Evolutionary conservation across 768 basidiomycete genomes (phyloP).

Genomic region (Crepidotus variabilis): DNA sequence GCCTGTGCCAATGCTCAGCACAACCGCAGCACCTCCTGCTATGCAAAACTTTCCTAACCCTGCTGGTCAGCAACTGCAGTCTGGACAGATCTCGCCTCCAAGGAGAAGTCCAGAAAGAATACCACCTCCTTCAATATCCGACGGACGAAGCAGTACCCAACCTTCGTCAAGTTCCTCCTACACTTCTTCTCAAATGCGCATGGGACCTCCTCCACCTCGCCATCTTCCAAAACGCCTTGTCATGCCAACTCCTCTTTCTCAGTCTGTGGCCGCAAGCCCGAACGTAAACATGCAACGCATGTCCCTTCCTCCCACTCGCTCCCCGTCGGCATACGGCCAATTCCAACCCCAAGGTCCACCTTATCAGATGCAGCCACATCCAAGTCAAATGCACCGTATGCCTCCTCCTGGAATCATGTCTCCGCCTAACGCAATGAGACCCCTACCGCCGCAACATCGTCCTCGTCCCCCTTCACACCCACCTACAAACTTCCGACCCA

Average conservation of each 20-base stretch:
- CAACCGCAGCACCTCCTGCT: background rate
- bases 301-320: background rate
- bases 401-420: background rate
- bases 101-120: constrained; percentile 1
- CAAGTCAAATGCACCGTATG: background rate
- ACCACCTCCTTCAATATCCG: constrained; percentile 1
- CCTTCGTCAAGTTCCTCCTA: constrained; percentile 19
- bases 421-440: background rate
- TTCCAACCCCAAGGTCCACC: background rate
- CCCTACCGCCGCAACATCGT: background rate
- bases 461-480: background rate
- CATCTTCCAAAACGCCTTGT: constrained; percentile 62
- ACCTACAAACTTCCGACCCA: background rate
- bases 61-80: too few species aligned
- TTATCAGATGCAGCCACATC: background rate
- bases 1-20: too few species aligned
- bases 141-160: constrained; percentile 20
- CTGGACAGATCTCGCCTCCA: background rate
- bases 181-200: constrained; percentile 6
- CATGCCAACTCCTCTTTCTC: constrained; percentile 69
- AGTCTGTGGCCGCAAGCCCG: background rate
- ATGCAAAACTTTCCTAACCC: background rate
- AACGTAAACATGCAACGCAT: background rate
- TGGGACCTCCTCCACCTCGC: constrained; percentile 21
- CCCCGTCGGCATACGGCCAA: background rate